Evolutionary conservation across 768 basidiomycete genomes (phyloP).

Genomic region (Saitozyma sp.): DNA sequence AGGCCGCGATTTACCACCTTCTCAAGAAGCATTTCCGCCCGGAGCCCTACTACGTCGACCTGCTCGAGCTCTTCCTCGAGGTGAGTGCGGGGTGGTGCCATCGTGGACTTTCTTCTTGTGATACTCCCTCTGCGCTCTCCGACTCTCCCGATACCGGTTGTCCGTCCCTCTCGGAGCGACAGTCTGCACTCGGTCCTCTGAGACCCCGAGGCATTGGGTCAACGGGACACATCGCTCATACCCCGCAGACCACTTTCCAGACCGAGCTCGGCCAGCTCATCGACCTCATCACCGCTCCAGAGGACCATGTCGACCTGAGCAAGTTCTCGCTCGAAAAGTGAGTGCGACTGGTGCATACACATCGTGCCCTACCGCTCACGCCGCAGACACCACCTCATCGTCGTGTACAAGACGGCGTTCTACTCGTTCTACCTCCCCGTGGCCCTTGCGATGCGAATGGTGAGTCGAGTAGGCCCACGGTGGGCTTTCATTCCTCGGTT

Average conservation of each 20-base stretch:
- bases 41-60: conserved; percentile 79
- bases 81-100: conserved; percentile 53
- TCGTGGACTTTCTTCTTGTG: conserved; percentile 2
- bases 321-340: conserved; percentile 86
- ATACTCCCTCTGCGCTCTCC: neutral
- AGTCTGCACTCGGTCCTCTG: neutral
- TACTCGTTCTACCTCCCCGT: conserved; percentile 99
- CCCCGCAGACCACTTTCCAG: conserved; percentile 66
- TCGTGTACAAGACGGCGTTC: conserved; percentile 94
- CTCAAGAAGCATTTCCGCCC: conserved; percentile 81
- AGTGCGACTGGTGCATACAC: conserved; percentile 27
- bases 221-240: neutral
- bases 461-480: conserved; percentile 11
- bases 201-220: neutral
- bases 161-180: too few relatives aligned
- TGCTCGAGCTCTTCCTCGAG: conserved; percentile 90
- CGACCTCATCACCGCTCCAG: conserved; percentile 92
- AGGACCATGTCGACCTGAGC: conserved; percentile 78
- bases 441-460: conserved; percentile 84
- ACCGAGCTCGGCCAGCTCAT: conserved; percentile 97
- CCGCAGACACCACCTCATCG: conserved; percentile 80
- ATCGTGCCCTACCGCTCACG: neutral
- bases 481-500: conserved; percentile 34
- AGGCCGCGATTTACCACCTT: conserved; percentile 86
- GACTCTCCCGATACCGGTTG: neutral